Evolutionary conservation across 2,329 filamentous ascomycete genomes (phyloP).

Genomic region (Xylariaceae sp.): DNA sequence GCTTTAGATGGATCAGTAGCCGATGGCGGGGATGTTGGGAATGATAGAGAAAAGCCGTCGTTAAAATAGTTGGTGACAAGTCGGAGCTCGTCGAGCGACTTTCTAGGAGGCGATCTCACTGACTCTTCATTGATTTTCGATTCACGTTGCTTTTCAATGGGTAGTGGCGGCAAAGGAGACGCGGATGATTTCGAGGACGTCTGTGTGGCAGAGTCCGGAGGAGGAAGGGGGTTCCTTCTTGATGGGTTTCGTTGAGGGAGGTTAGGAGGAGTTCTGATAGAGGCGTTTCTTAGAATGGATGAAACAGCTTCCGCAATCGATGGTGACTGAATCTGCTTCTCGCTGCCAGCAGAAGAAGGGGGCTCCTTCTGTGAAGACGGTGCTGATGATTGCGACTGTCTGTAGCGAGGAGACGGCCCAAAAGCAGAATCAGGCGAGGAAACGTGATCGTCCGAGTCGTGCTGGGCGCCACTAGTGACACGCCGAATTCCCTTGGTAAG

Average conservation of each 20-base stretch:
- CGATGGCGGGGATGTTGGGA: slow-evolving; percentile 27
- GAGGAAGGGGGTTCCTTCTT: slow-evolving; percentile 17
- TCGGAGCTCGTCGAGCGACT: slow-evolving; percentile 27
- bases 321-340: slow-evolving; percentile 23
- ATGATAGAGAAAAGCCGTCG: slow-evolving; percentile 26
- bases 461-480: slow-evolving; percentile 30
- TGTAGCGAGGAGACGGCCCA: slow-evolving; percentile 19
- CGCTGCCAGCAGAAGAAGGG: slow-evolving; percentile 20
- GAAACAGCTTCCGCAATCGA: slow-evolving; percentile 27
- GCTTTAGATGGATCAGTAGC: slow-evolving; percentile 28
- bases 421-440: slow-evolving; percentile 30
- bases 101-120: slow-evolving; percentile 14
- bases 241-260: slow-evolving; percentile 19
- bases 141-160: slow-evolving; percentile 6
- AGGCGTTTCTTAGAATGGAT: slow-evolving; percentile 26
- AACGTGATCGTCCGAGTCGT: slow-evolving; percentile 30
- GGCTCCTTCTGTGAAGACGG: slow-evolving; percentile 21
- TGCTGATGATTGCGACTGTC: slow-evolving; percentile 7
- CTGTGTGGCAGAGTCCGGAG: slow-evolving; percentile 6
- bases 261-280: slow-evolving; percentile 26
- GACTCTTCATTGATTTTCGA: slow-evolving; percentile 23
- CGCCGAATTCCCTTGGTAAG: slow-evolving; percentile 47
- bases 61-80: slow-evolving; percentile 19
- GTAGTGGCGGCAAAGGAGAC: slow-evolving; percentile 19
- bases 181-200: slow-evolving; percentile 14